phyloP scores from a whole-genome alignment of 495 filamentous ascomycete genomes.

The Tricharina praecox region DNA sequence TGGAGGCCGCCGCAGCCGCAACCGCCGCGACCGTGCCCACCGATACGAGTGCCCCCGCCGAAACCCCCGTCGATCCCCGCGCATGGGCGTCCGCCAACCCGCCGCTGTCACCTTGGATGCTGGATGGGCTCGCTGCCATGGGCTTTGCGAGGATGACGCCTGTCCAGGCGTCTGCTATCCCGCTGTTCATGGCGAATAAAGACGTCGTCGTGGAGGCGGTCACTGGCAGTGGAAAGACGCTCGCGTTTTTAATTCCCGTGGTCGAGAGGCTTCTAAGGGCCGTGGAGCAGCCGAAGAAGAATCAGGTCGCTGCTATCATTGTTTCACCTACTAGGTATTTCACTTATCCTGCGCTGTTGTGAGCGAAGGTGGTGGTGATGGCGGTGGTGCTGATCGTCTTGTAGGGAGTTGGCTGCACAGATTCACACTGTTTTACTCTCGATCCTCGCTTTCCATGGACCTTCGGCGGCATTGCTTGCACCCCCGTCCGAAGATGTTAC shows the following conservation, averaged over 20 bases:
- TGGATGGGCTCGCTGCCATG: conserved; percentile 68
- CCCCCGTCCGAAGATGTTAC: conserved; percentile 35
- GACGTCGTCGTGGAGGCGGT: conserved; percentile 97
- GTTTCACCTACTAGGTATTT: conserved; percentile 64
- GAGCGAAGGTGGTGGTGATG: too few relatives aligned
- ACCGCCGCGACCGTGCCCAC: too few relatives aligned
- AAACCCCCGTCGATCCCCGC: conserved; percentile 27
- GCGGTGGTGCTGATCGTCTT: neutral
- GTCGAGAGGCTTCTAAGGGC: conserved; percentile 63
- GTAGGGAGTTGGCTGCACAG: conserved; percentile 72
- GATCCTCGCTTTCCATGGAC: conserved; percentile 63
- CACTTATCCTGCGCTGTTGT: neutral
- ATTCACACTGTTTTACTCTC: conserved; percentile 68
- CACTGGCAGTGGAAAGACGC: conserved; percentile 87
- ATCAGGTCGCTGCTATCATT: conserved; percentile 79
- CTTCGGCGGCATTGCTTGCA: conserved; percentile 40
- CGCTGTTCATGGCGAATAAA: conserved; percentile 80
- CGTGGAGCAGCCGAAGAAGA: conserved; percentile 52
- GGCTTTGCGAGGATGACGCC: conserved; percentile 81
- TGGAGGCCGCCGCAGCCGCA: neutral
- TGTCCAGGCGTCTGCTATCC: conserved; percentile 85
- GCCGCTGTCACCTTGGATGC: conserved; percentile 71
- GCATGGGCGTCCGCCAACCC: conserved; percentile 69
- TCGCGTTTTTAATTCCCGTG: conserved; percentile 78
- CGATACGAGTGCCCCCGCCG: neutral